Conservation (phyloP, 2,329 filamentous ascomycete genomes). For the Fusarium subglutinans region DNA sequence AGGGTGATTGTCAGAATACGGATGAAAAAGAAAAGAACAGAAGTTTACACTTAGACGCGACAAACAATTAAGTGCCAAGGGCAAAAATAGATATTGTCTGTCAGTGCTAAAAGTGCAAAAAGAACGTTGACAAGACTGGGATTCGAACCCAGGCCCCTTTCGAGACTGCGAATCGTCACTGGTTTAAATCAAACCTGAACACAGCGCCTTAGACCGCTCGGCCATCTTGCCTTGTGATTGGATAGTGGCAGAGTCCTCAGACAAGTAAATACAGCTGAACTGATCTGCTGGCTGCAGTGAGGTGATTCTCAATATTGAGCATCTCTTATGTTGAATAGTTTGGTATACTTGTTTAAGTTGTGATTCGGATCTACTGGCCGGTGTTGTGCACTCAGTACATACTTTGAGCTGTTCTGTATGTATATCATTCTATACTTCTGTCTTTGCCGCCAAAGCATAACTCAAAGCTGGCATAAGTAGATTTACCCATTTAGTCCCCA, state of each 20-base stretch:
- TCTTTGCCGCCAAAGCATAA: fast-evolving
- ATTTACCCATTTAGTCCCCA: too few species aligned
- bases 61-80: too few species aligned
- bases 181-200: constrained; percentile 18
- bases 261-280: fast-evolving
- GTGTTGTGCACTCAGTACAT: fast-evolving
- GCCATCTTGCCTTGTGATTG: constrained; percentile 22
- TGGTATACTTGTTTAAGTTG: fast-evolving
- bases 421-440: fast-evolving
- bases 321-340: neutral
- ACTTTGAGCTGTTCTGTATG: fast-evolving
- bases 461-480: too few species aligned
- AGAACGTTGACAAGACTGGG: constrained; percentile 13
- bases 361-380: fast-evolving
- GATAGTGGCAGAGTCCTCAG: fast-evolving
- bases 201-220: constrained; percentile 27
- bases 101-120: neutral
- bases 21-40: too few species aligned
- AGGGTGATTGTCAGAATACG: too few species aligned
- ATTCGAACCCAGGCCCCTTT: constrained; percentile 8
- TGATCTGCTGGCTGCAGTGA: fast-evolving
- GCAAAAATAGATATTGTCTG: too few species aligned
- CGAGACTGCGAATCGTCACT: constrained; percentile 20
- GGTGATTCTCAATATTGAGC: fast-evolving
- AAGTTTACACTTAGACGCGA: too few species aligned